Conservation (phyloP, 176 grass and related monocot species). For the Dendrocalamus sinicus region DNA sequence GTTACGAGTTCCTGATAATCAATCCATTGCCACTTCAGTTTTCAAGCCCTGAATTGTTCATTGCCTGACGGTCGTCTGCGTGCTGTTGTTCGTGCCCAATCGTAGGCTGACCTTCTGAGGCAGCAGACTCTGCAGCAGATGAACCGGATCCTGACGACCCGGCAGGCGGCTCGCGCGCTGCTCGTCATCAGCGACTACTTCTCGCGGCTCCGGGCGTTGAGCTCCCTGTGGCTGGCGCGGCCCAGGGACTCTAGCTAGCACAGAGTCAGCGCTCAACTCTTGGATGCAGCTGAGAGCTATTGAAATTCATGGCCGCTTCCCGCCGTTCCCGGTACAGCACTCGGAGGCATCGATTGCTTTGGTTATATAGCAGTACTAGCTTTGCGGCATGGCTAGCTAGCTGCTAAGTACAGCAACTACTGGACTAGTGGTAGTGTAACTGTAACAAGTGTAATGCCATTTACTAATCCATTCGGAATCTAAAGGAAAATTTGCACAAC, state of each 20-base stretch:
- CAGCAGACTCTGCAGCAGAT: conserved; percentile 92
- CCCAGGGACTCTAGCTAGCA: conserved; percentile 54
- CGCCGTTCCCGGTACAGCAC: background rate
- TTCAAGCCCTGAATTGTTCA: background rate
- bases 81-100: background rate
- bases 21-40: background rate
- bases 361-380: background rate
- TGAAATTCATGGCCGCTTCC: background rate
- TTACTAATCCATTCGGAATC: background rate
- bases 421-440: background rate
- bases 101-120: conserved; percentile 81
- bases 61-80: background rate
- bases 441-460: background rate
- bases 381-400: background rate
- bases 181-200: conserved; percentile 91
- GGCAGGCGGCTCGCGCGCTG: conserved; percentile 83
- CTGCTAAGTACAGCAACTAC: background rate
- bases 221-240: conserved; percentile 84
- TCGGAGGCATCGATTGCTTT: background rate
- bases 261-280: background rate
- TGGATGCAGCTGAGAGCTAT: background rate
- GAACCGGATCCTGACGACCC: conserved; percentile 80
- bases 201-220: conserved; percentile 76
- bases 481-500: background rate
- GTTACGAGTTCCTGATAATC: too few species aligned